Evolutionary conservation across 371 early-diverging fungal species (phyloP), one percentile per base, ranked within the genome.

Genomic region (Phascolomyces articulosus): DNA sequence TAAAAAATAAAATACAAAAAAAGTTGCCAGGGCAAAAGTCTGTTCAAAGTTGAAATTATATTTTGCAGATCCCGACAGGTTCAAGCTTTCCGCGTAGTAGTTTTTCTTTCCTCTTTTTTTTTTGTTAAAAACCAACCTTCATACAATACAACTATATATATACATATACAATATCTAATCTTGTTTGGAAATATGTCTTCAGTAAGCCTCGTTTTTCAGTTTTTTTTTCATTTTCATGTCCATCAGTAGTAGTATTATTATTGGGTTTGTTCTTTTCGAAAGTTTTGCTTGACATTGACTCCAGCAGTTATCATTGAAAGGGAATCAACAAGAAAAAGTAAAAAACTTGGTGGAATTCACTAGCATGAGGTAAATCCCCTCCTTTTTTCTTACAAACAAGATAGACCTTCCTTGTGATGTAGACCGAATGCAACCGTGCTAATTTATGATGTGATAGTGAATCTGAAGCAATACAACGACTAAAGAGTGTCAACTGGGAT

Each of bases 401-500:
- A n/a, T n/a, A n/a, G n/a, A n/a, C n/a, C n/a, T n/a, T n/a, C n/a
- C n/a, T n/a, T n/a, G n/a, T n/a, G n/a, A n/a, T n/a, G n/a, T n/a
- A n/a, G n/a, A n/a, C n/a, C n/a, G n/a, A n/a, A n/a, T n/a, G n/a
- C n/a, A n/a, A n/a, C n/a, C n/a, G n/a, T n/a, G n/a, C n/a, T n/a
- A n/a, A n/a, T n/a, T n/a, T n/a, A n/a, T n/a, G n/a, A n/a, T n/a
- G n/a, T n/a, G n/a, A n/a, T n/a, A 91, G 90, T 60, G 87, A 91
- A 47, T 61, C 71, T 31, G 75, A 78, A 1, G 90, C 93, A 13
- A 69, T 69, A 6, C 65, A 70, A 40, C 60, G 78, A 40, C 83
- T 94, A 49, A 81, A 70, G 58, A 76, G 79, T 16, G 53, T 69
- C 64, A 80, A 84, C 54, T 91, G 92, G 91, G 86, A 91, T 63